Percentiles rank a stretch among this genome's conserved stretches.
phyloP scores from a whole-genome alignment of 345 rosid species.

The Aquilaria sinensis region DNA sequence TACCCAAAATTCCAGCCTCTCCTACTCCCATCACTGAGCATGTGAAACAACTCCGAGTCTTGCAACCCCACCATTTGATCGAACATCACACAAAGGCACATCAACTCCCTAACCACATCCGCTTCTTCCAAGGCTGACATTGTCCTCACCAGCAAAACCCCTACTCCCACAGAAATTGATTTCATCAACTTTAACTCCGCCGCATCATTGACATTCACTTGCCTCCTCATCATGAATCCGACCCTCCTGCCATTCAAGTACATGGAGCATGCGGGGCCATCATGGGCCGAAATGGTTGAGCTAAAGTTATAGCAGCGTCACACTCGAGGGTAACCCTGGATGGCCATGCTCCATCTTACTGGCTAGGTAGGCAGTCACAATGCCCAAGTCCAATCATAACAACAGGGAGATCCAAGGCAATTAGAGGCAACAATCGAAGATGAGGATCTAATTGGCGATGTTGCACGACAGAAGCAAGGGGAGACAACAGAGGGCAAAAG shows the following conservation, averaged over 20 bases:
- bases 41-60: slow-evolving; percentile 71
- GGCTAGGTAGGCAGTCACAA: slow-evolving; percentile 71
- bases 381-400: slow-evolving; percentile 55
- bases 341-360: slow-evolving; percentile 71
- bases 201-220: slow-evolving; percentile 28
- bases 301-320: slow-evolving; percentile 20
- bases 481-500: too few relatives aligned
- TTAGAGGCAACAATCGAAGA: too few relatives aligned
- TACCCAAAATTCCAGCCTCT: too few relatives aligned
- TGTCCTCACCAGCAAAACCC: slow-evolving; percentile 29
- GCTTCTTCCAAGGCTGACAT: slow-evolving; percentile 36
- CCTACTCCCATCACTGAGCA: slow-evolving; percentile 55
- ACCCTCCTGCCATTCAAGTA: slow-evolving; percentile 72
- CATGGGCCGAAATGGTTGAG: slow-evolving; percentile 26
- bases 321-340: slow-evolving; percentile 59
- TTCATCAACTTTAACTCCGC: slow-evolving; percentile 52
- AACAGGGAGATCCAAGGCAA: slow-evolving; percentile 31
- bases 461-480: too few relatives aligned
- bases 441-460: too few relatives aligned
- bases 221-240: slow-evolving; percentile 66
- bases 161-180: slow-evolving; percentile 51
- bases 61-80: slow-evolving; percentile 65
- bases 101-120: slow-evolving; percentile 37
- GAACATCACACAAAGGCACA: slow-evolving; percentile 64
- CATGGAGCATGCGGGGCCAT: slow-evolving; percentile 73